Base-by-base conservation (phyloP, 768 basidiomycete genomes). In the Trametes coccinea region DNA sequence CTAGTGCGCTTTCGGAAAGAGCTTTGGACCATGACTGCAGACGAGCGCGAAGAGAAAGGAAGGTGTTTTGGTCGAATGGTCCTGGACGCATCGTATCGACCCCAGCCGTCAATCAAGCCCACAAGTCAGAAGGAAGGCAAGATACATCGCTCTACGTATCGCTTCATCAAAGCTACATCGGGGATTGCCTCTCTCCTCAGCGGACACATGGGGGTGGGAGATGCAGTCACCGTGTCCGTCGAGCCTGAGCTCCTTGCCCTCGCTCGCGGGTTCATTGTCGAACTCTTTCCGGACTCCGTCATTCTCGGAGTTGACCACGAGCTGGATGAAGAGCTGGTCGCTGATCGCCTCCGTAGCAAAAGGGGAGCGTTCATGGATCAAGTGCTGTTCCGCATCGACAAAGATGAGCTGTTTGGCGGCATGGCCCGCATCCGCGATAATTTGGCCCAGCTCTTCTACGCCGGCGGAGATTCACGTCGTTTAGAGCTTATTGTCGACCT, bases 341-440 rank as follows among this genome's bases (percentile, higher is more conserved):
- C 30, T 16, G 61, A 60, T 34, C 64, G 78, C 16, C 63, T 78
- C 46, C 69, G 70, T 9, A 70, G 59, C 5, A 64, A 72, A 13
- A 67, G 65, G 39, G 64, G 59, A 54, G 45, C 37, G 52, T 22
- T 67, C 63, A 31, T 11, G 63, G 74, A 40, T 16, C 37, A 46
- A 27, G 79, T 73, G 62, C 82, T 75, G 27, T 99, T 94, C 77
- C 84, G 96, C 14, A 85, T 99, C 59, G 97, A 98, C 79, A 94
- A 88, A 69, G 97, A 98, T 71, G 97, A 98, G 72, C 75, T 98
- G 51, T 84, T 86, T 4, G 84, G 86, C 6, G 93, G 95, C 1
- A 89, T 98, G 86, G 85, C 86, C 44, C 83, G 93, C 17, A 87
- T 99, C 70, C 82, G 97, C 8, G 88, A 93, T 65, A 98, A 97